phyloP scores from a whole-genome alignment of 2,329 filamentous ascomycete genomes.

The Ascocoryne sarcoides region DNA sequence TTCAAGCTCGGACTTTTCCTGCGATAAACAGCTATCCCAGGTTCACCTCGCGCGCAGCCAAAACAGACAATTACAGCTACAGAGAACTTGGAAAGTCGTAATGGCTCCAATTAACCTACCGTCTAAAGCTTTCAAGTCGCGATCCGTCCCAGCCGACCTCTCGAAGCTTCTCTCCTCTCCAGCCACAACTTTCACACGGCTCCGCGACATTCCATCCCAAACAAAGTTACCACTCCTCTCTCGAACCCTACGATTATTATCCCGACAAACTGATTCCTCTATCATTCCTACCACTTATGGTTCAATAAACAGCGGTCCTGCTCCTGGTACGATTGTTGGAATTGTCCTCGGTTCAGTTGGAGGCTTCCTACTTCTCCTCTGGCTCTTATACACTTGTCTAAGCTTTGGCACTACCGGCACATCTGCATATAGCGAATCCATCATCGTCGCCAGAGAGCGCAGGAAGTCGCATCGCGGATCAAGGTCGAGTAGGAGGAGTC shows the following conservation, averaged over 20 bases:
- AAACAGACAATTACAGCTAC: too few species aligned
- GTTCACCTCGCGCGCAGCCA: too few species aligned
- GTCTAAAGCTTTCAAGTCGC: not conserved
- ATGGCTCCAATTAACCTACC: not conserved
- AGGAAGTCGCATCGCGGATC: constrained; percentile 15
- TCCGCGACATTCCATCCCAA: not conserved
- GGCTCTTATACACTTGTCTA: constrained; percentile 36
- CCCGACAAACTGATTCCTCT: not conserved
- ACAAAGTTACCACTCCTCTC: not conserved
- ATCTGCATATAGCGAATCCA: constrained; percentile 12
- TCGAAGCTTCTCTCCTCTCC: not conserved
- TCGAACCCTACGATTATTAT: not conserved
- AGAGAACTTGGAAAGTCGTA: too few species aligned
- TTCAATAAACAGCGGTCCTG: constrained; percentile 40
- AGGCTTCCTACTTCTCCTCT: constrained; percentile 43
- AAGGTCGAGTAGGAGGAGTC: constrained; percentile 4
- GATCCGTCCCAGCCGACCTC: not conserved
- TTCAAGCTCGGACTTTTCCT: not conserved
- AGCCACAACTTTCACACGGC: not conserved
- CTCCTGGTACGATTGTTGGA: constrained; percentile 49
- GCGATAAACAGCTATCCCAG: not conserved
- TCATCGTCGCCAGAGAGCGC: constrained; percentile 14
- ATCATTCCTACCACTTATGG: constrained; percentile 56
- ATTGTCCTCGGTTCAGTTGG: constrained; percentile 47
- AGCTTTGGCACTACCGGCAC: constrained; percentile 10